Conservation (phyloP, 1,139 yeast species). For the Nadsonia commutata region DNA sequence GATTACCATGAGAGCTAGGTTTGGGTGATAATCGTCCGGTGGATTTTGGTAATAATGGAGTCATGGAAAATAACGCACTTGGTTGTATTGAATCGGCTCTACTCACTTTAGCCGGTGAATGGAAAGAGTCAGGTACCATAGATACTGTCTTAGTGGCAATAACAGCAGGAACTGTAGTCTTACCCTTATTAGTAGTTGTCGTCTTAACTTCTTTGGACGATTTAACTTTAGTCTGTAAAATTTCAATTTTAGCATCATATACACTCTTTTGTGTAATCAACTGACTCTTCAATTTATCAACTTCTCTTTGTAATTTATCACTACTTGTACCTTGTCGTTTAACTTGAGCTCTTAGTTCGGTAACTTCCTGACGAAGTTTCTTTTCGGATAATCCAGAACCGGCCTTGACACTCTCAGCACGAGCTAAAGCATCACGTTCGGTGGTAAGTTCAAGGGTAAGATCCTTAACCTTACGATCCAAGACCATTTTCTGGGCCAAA, state of each 20-base stretch:
- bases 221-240: constrained; percentile 10
- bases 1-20: background rate
- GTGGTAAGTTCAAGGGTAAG: background rate
- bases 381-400: constrained; percentile 7
- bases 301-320: constrained; percentile 12
- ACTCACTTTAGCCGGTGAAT: background rate
- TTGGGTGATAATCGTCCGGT: background rate
- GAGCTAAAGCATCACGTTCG: background rate
- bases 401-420: background rate
- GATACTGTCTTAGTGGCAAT: background rate
- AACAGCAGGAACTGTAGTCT: background rate
- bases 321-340: constrained; percentile 8
- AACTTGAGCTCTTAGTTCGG: constrained; percentile 10
- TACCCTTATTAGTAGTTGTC: no score
- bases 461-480: background rate
- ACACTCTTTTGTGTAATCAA: constrained; percentile 11
- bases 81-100: background rate
- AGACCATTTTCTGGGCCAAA: background rate
- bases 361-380: constrained; percentile 10
- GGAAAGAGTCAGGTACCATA: background rate
- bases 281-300: constrained; percentile 10
- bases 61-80: background rate
- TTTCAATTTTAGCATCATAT: constrained; percentile 11
- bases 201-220: constrained; percentile 2
- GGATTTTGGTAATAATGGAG: background rate